Conservation (phyloP, 441 rosid species). For the Capsella rubella region DNA sequence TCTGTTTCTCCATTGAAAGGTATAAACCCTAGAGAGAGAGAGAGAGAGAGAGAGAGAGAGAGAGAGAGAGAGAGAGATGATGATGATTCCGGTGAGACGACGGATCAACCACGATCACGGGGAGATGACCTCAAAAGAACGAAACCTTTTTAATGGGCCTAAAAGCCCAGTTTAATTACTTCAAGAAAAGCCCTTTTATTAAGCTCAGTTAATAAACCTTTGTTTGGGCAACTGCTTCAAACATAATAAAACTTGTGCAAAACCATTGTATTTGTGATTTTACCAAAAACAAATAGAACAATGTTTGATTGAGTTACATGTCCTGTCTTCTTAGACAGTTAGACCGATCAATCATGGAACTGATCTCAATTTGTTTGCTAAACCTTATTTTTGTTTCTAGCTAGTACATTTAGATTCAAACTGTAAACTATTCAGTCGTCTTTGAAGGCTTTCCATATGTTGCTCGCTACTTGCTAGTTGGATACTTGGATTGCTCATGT, state of each 20-base stretch:
- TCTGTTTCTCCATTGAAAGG: slow-evolving; percentile 50
- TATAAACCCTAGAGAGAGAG: neutral
- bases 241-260: no score
- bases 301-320: neutral
- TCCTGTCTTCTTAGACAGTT: neutral
- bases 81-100: slow-evolving; percentile 17
- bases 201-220: no score
- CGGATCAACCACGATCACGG: slow-evolving; percentile 6
- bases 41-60: neutral
- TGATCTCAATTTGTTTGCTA: neutral
- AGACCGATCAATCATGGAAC: neutral
- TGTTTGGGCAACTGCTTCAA: no score
- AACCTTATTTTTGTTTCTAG: neutral
- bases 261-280: no score
- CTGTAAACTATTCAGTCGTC: neutral
- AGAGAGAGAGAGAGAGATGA: neutral
- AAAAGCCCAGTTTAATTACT: neutral
- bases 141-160: neutral
- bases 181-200: neutral
- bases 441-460: neutral
- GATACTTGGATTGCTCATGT: neutral
- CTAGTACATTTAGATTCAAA: neutral
- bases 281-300: no score
- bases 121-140: neutral
- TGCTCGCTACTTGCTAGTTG: neutral